Percentiles rank a stretch among this genome's conserved stretches.
Conservation (phyloP, 495 filamentous ascomycete species). For the Xylaria acuta region DNA sequence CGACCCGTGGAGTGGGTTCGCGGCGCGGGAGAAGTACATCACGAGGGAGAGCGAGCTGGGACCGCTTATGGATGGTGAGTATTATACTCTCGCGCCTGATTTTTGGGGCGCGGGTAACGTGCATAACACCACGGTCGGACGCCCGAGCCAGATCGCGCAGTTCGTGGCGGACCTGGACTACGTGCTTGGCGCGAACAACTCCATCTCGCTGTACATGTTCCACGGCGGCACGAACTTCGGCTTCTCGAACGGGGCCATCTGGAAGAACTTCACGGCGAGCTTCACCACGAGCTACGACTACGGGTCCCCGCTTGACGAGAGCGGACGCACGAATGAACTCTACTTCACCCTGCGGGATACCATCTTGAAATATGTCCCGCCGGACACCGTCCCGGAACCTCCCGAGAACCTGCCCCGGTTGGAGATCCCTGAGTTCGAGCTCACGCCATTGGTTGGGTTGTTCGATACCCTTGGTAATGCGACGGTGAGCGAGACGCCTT, state of each 20-base stretch:
- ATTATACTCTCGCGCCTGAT: conserved; percentile 49
- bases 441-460: conserved; percentile 35
- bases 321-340: conserved; percentile 51
- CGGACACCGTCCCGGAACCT: conserved; percentile 40
- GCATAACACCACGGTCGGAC: conserved; percentile 39
- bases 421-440: conserved; percentile 37
- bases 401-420: conserved; percentile 41
- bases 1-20: conserved; percentile 49
- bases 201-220: conserved; percentile 58
- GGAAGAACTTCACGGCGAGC: conserved; percentile 43
- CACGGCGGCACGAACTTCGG: conserved; percentile 57
- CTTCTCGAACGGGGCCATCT: conserved; percentile 52
- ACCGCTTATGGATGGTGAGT: conserved; percentile 51
- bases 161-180: conserved; percentile 46
- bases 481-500: conserved; percentile 28
- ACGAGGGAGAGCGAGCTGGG: conserved; percentile 48
- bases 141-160: conserved; percentile 29
- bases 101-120: conserved; percentile 46
- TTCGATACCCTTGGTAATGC: conserved; percentile 40
- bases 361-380: conserved; percentile 45
- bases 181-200: conserved; percentile 47
- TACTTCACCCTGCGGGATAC: conserved; percentile 47
- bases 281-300: conserved; percentile 58
- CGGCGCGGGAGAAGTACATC: conserved; percentile 47
- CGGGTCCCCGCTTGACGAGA: conserved; percentile 55